These are phyloP conservation scores for Kandelia obovata DNA, from an alignment of 345 rosid genomes.

Conservation along the genomic window DNA sequence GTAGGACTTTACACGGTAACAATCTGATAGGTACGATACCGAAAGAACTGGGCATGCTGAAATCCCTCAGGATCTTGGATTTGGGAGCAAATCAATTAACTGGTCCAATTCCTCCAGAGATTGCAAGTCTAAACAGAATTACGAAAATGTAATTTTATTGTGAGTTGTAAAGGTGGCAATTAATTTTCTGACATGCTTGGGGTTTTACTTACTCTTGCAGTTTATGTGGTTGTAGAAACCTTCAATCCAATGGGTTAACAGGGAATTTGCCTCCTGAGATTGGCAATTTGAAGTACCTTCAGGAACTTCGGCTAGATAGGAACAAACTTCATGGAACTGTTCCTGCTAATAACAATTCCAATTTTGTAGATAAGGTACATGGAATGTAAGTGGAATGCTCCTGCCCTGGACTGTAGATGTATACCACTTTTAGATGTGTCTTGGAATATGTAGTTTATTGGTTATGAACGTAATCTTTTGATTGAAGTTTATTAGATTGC, in stretches of 20 bases:
- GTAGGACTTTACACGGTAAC: slow-evolving; percentile 73
- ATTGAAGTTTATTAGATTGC: too few relatives aligned
- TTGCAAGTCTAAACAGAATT: slow-evolving; percentile 59
- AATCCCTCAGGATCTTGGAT: slow-evolving; percentile 70
- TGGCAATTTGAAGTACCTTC: slow-evolving; percentile 66
- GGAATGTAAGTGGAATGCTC: slow-evolving; percentile 49
- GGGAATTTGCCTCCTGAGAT: slow-evolving; percentile 77
- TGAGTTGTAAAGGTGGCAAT: background rate
- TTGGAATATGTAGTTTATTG: background rate
- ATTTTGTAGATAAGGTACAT: slow-evolving; percentile 27
- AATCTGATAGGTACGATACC: slow-evolving; percentile 73
- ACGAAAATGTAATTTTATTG: slow-evolving; percentile 44
- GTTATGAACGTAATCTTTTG: too few relatives aligned
- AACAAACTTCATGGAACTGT: slow-evolving; percentile 85
- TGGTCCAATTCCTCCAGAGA: slow-evolving; percentile 83
- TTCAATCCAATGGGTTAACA: slow-evolving; percentile 85
- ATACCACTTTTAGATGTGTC: background rate
- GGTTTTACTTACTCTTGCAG: slow-evolving; percentile 8
- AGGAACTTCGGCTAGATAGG: slow-evolving; percentile 77
- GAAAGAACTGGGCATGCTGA: slow-evolving; percentile 78
- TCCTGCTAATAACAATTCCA: slow-evolving; percentile 44
- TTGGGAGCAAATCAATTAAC: slow-evolving; percentile 79
- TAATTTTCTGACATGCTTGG: slow-evolving; percentile 1
- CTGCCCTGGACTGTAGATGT: background rate
- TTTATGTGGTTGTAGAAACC: slow-evolving; percentile 57